A percentile compares a stretch with the other conserved stretches of the same genome.
These are phyloP conservation scores for Ceratocystis alfenasii DNA, from an alignment of 2,329 filamentous ascomycete genomes.

Conservation along the genomic window DNA sequence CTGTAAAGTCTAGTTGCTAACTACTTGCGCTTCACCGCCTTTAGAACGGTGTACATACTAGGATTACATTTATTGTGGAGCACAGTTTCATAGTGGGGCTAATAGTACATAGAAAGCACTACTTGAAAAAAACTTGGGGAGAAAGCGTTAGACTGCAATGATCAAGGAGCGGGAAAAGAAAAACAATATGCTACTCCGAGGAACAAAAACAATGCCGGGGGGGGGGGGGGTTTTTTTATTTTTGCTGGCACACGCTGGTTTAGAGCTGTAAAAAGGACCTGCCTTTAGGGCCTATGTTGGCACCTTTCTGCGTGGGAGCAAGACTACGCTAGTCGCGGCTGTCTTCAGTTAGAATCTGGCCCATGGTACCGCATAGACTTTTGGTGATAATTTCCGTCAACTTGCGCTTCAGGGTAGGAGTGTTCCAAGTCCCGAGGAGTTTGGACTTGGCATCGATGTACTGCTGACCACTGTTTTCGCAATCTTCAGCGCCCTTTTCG, in stretches of 20 bases:
- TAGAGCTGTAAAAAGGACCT: no score
- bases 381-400: constrained; percentile 47
- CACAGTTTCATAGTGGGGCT: background rate
- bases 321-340: background rate
- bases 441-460: constrained; percentile 49
- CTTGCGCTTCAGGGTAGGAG: constrained; percentile 45
- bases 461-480: constrained; percentile 49
- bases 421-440: constrained; percentile 67
- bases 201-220: background rate
- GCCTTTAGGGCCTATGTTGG: background rate
- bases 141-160: background rate
- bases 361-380: constrained; percentile 57
- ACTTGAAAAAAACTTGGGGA: background rate
- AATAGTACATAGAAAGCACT: background rate
- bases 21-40: constrained; percentile 21
- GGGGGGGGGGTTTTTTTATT: no score
- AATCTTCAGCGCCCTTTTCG: constrained; percentile 43
- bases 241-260: no score
- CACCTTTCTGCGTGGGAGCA: background rate
- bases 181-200: background rate
- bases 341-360: constrained; percentile 63
- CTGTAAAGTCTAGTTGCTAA: background rate
- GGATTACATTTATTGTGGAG: background rate
- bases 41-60: background rate
- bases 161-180: background rate